Base-by-base conservation (phyloP, 2,329 filamentous ascomycete genomes). In the Fusarium ramigenum region DNA sequence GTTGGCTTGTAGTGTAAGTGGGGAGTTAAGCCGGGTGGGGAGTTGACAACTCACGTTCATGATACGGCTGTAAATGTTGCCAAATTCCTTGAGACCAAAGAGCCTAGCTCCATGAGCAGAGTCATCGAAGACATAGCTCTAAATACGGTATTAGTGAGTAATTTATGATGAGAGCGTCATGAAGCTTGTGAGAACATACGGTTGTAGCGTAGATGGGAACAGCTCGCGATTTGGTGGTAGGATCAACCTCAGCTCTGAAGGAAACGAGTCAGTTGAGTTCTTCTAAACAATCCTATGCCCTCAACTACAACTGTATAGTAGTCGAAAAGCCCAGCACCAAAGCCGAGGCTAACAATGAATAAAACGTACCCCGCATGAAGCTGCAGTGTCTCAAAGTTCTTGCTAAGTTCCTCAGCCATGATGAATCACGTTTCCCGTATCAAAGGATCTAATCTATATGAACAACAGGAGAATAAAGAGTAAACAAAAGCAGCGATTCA, bases 1-100 rank as follows among this genome's bases (percentile, higher is more conserved):
- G 96, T 98, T 5, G 96, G 95, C 92, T 94, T 75, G 25, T n/a
- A 8, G 40, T 61, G 60, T 61, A 36, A 63, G 50, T 37, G 36
- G 34, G 12, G 32, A n/a, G 4, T 30, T 28, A 25, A 25, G 25
- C 7, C 5, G 15, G 21, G 7, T 5, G 43, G 21, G 36, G 15
- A 40, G 14, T 42, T 19, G 25, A 16, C 21, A 19, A 23, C 89
- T 80, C 79, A 94, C 93, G 84, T 98, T 98, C 93, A 93, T 94
- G 78, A 99, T 95, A 74, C 96, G 94, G 82, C 92, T 96, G 88
- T 99, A 99, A 83, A 98, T 97, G 85, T 98, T 98, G 84, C 95
- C 96, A 79, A 94, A 93, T 85, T 98, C 95, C 86, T 98, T 97
- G 83, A 99, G 93, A 80, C 94, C 93, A 81, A 99, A 99, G 46